Conservation (phyloP, 2,329 filamentous ascomycete species). For the Coniella vitis region DNA sequence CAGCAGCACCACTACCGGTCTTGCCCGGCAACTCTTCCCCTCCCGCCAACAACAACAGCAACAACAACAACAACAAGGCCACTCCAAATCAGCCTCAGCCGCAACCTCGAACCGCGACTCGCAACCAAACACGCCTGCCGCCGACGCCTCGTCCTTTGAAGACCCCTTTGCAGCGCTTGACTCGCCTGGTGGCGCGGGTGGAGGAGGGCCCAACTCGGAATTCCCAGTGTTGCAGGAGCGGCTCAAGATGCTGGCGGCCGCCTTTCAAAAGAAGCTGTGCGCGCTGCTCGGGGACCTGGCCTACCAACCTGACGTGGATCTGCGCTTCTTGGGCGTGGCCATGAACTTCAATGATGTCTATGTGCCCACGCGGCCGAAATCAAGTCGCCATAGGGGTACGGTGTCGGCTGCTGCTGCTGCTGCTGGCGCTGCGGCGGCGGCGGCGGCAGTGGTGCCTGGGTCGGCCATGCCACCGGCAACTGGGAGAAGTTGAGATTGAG, state of each 20-base stretch:
- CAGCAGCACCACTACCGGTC: background rate
- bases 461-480: background rate
- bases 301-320: conserved; percentile 89
- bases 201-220: conserved; percentile 46
- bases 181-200: conserved; percentile 51
- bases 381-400: conserved; percentile 4
- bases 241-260: conserved; percentile 62
- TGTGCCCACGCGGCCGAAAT: conserved; percentile 55
- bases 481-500: background rate
- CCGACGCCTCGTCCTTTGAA: conserved; percentile 12
- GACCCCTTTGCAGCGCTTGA: conserved; percentile 25
- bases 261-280: conserved; percentile 73
- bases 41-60: too few species aligned
- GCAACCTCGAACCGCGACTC: conserved; percentile 23
- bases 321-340: conserved; percentile 89
- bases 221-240: conserved; percentile 71
- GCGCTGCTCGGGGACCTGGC: conserved; percentile 82
- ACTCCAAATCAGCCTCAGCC: conserved; percentile 18
- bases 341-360: conserved; percentile 99
- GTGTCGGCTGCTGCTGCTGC: conserved; percentile 4
- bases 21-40: conserved; percentile 2
- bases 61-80: background rate
- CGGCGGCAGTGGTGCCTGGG: too few species aligned
- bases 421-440: conserved; percentile 2
- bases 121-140: conserved; percentile 14